Percentiles rank a stretch among this genome's conserved stretches.
phyloP scores from a whole-genome alignment of 2,329 filamentous ascomycete genomes.

The Peltaster fructicola region DNA sequence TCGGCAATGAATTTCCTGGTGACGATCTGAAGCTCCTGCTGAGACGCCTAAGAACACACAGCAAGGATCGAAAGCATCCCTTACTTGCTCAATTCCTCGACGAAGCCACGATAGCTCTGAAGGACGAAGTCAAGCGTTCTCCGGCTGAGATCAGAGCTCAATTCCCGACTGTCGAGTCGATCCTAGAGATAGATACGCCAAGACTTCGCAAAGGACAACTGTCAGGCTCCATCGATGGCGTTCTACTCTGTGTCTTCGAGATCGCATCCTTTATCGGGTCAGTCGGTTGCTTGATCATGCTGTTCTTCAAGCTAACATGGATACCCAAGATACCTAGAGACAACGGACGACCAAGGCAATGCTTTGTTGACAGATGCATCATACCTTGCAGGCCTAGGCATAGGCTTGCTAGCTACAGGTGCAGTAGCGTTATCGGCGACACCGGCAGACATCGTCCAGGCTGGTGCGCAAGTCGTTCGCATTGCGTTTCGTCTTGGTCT shows the following conservation, averaged over 20 bases:
- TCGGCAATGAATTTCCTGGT: slow-evolving; percentile 32
- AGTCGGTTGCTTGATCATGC: slow-evolving; percentile 6
- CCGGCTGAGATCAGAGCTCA: slow-evolving; percentile 13
- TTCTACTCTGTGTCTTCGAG: slow-evolving; percentile 24
- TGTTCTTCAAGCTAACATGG: slow-evolving; percentile 8
- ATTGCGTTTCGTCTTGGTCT: slow-evolving; percentile 31
- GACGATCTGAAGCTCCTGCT: slow-evolving; percentile 26
- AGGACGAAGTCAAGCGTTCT: slow-evolving; percentile 22
- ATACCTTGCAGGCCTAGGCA: slow-evolving; percentile 25
- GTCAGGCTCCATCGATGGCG: slow-evolving; percentile 28
- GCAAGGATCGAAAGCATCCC: slow-evolving; percentile 22
- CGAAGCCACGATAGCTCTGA: slow-evolving; percentile 23
- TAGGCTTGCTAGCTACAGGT: slow-evolving; percentile 27
- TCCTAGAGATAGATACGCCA: slow-evolving; percentile 19
- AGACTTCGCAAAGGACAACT: slow-evolving; percentile 25
- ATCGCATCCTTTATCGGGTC: slow-evolving; percentile 30
- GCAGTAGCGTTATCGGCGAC: slow-evolving; percentile 25
- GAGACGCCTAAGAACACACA: slow-evolving; percentile 23
- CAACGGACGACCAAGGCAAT: slow-evolving; percentile 8
- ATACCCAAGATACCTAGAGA: slow-evolving; percentile 19
- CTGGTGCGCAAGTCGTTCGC: slow-evolving; percentile 26
- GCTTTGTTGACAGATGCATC: slow-evolving; percentile 11
- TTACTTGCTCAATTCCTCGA: slow-evolving; percentile 25
- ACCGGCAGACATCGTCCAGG: slow-evolving; percentile 23
- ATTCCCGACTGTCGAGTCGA: slow-evolving; percentile 22